Conservation (phyloP, 805 yeast genomes). For the Suhomyces emberorum region DNA sequence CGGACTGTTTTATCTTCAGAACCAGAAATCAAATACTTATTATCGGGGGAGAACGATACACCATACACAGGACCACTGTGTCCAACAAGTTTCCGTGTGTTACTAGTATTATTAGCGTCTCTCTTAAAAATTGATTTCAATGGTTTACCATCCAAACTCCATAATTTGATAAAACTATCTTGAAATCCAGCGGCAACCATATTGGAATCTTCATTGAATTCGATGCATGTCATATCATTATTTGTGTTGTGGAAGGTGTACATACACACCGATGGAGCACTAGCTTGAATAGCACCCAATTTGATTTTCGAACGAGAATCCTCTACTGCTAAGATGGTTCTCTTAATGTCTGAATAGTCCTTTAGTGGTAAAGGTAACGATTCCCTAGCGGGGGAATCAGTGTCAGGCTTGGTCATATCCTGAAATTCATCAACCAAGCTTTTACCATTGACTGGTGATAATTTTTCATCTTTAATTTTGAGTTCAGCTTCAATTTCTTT, state of each 20-base stretch:
- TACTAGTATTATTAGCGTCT: conserved; percentile 48
- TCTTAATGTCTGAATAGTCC: conserved; percentile 73
- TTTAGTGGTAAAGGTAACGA: conserved; percentile 81
- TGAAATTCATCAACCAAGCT: conserved; percentile 65
- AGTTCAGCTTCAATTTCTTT: conserved; percentile 84
- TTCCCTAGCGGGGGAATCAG: conserved; percentile 72
- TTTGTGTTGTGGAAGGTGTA: conserved; percentile 96
- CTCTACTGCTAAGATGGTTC: conserved; percentile 73
- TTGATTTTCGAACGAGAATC: conserved; percentile 77
- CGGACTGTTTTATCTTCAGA: conserved; percentile 92
- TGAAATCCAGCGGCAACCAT: conserved; percentile 92
- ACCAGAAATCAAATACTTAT: conserved; percentile 70
- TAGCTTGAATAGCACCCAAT: conserved; percentile 67
- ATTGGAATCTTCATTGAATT: conserved; percentile 84
- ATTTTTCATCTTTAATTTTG: conserved; percentile 66
- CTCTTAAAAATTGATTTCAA: conserved; percentile 57
- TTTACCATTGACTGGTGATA: conserved; percentile 32
- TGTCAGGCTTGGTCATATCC: conserved; percentile 50
- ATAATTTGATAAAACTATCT: conserved; percentile 83
- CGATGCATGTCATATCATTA: conserved; percentile 79
- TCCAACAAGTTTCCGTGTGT: conserved; percentile 67
- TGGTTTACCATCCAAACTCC: conserved; percentile 93
- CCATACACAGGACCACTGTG: conserved; percentile 96
- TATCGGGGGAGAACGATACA: conserved; percentile 86
- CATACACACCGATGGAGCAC: conserved; percentile 94